Percentiles rank a stretch among this genome's conserved stretches.
These are phyloP conservation scores for Penicillium sp. DNA, from an alignment of 2,329 filamentous ascomycete genomes.

Conservation along the genomic window DNA sequence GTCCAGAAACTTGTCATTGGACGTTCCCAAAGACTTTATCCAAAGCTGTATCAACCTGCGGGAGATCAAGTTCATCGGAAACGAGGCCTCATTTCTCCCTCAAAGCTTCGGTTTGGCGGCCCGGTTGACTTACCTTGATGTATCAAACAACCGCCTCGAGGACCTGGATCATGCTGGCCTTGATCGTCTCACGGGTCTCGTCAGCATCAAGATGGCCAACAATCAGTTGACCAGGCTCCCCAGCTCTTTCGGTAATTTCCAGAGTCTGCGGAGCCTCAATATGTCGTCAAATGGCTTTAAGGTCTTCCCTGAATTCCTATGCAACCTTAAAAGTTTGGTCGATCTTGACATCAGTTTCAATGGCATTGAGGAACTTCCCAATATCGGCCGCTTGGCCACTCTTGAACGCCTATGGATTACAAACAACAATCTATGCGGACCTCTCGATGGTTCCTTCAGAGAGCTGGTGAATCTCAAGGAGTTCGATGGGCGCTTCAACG, in stretches of 20 bases:
- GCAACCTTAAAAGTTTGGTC: constrained; percentile 74
- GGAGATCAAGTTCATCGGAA: constrained; percentile 94
- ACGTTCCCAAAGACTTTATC: constrained; percentile 94
- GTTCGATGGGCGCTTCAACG: constrained; percentile 91
- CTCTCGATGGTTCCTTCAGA: constrained; percentile 68
- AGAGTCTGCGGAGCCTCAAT: constrained; percentile 75
- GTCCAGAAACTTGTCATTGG: constrained; percentile 84
- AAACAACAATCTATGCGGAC: constrained; percentile 80
- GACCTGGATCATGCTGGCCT: constrained; percentile 82
- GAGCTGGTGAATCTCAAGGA: constrained; percentile 76
- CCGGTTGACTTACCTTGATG: constrained; percentile 81
- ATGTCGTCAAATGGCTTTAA: constrained; percentile 90
- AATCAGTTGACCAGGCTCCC: constrained; percentile 80
- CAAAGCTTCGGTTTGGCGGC: constrained; percentile 76
- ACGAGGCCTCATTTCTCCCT: constrained; percentile 83
- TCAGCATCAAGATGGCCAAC: constrained; percentile 90
- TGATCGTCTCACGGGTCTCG: constrained; percentile 66
- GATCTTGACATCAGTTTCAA: constrained; percentile 98
- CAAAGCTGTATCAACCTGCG: constrained; percentile 85
- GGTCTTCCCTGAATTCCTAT: constrained; percentile 79
- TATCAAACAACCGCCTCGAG: constrained; percentile 90
- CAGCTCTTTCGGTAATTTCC: constrained; percentile 75
- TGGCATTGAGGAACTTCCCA: constrained; percentile 71
- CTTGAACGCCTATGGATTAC: constrained; percentile 91
- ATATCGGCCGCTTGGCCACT: constrained; percentile 72